phyloP scores from a whole-genome alignment of 1,284 basidiomycete species.

The Ceratobasidium sp. region DNA sequence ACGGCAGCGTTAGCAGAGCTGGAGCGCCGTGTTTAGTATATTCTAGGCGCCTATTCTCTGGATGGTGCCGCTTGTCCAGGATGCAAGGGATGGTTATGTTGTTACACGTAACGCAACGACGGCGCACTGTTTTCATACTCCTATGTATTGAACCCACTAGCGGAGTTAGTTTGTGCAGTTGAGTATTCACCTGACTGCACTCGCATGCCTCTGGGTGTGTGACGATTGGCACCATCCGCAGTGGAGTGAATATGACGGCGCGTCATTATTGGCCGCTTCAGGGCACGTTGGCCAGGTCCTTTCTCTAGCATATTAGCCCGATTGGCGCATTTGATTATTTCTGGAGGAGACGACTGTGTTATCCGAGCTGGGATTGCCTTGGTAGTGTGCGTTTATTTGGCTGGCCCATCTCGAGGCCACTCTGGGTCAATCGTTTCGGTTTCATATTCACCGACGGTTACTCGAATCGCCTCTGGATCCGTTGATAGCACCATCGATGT shows the following conservation, averaged over 20 bases:
- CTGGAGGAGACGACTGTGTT: background rate
- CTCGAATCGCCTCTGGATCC: background rate
- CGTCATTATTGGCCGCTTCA: background rate
- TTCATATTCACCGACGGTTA: background rate
- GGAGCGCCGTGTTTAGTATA: background rate
- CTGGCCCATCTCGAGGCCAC: background rate
- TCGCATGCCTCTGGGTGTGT: background rate
- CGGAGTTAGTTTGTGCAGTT: too few relatives aligned
- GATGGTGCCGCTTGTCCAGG: slow-evolving; percentile 3
- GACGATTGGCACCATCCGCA: background rate
- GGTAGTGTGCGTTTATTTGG: background rate
- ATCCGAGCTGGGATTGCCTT: background rate
- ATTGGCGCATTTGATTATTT: background rate
- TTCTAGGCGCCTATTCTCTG: background rate
- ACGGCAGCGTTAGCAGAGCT: background rate
- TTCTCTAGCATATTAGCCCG: background rate
- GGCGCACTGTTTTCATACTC: too few relatives aligned
- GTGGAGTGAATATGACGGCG: background rate
- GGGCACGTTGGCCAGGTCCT: background rate
- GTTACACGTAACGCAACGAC: background rate
- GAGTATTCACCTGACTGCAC: too few relatives aligned
- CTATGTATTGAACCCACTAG: too few relatives aligned
- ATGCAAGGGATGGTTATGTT: background rate
- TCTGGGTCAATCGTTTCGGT: background rate
- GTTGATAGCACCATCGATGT: background rate